A percentile compares a stretch with the other conserved stretches of the same genome.
phyloP scores from a whole-genome alignment of 129 eudicot species.

The Escallonia rubra region DNA sequence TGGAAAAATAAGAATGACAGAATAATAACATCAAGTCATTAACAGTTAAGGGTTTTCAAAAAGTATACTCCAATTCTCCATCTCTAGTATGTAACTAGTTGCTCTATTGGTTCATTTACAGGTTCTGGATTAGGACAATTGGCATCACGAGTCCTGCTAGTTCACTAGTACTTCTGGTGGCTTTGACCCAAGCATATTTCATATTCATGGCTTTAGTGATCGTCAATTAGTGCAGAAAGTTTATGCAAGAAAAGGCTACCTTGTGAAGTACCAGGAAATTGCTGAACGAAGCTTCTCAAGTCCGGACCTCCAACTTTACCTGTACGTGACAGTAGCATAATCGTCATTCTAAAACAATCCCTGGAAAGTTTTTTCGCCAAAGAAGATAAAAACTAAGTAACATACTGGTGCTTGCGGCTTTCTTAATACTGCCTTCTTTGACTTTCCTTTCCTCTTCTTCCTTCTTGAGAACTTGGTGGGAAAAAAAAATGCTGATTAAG shows the following conservation, averaged over 20 bases:
- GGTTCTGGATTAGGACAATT: no score
- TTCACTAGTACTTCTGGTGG: no score
- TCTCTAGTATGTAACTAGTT: no score
- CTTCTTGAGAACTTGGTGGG: slow-evolving; percentile 72
- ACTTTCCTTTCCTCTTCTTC: slow-evolving; percentile 92
- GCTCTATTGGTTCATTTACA: no score
- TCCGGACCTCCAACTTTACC: slow-evolving; percentile 87
- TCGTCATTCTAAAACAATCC: background rate
- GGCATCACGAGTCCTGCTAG: no score
- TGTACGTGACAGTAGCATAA: slow-evolving; percentile 2
- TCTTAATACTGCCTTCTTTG: slow-evolving; percentile 41
- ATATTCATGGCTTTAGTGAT: background rate
- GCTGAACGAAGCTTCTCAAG: slow-evolving; percentile 76
- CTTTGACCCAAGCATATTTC: no score
- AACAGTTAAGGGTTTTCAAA: no score
- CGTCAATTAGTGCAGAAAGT: background rate
- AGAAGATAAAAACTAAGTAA: background rate
- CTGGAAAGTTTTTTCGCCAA: background rate
- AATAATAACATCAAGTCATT: no score
- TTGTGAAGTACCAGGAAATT: slow-evolving; percentile 60
- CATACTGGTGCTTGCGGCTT: slow-evolving; percentile 47
- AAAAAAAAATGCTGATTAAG: slow-evolving; percentile 1
- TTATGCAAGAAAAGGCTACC: slow-evolving; percentile 33
- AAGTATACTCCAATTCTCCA: no score
- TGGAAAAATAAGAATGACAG: no score